Percentiles rank a stretch among this genome's conserved stretches.
phyloP scores from a whole-genome alignment of 1,284 basidiomycete species.

The Tylopilus sp. region DNA sequence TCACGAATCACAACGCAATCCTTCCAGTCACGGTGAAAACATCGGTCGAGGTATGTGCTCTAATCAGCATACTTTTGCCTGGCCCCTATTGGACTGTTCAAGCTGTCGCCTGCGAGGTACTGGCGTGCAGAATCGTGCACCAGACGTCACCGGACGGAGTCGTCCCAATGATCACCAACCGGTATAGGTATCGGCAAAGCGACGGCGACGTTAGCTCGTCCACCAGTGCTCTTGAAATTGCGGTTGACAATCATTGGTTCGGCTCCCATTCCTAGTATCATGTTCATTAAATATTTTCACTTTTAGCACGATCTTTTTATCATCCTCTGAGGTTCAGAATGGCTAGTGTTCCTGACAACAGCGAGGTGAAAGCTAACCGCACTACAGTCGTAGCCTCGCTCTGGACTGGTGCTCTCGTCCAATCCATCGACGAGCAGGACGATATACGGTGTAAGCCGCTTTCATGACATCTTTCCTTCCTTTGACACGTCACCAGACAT shows the following conservation, averaged over 20 bases:
- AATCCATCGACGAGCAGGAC: constrained; percentile 65
- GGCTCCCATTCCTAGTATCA: constrained; percentile 11
- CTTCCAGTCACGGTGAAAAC: constrained; percentile 86
- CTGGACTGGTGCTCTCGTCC: constrained; percentile 81
- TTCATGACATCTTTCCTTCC: not conserved
- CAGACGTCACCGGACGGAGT: constrained; percentile 59
- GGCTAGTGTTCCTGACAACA: constrained; percentile 40
- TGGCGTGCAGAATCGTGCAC: constrained; percentile 82
- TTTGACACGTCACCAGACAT: constrained; percentile 46
- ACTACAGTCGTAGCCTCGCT: constrained; percentile 61
- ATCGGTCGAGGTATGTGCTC: constrained; percentile 59
- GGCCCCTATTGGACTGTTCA: not conserved
- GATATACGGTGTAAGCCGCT: constrained; percentile 62
- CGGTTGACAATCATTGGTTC: constrained; percentile 62
- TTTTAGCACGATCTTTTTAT: constrained; percentile 75
- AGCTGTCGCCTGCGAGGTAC: constrained; percentile 84
- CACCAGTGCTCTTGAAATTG: constrained; percentile 31
- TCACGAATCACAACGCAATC: constrained; percentile 67
- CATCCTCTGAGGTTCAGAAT: constrained; percentile 83
- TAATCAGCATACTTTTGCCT: not conserved
- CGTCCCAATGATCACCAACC: constrained; percentile 68
- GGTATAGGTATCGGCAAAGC: constrained; percentile 68
- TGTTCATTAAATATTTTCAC: constrained; percentile 6
- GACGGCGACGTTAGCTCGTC: constrained; percentile 52
- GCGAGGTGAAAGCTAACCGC: constrained; percentile 5